A percentile compares a stretch with the other conserved stretches of the same genome.
Conservation (phyloP, 257 asterid genomes). For the Jasminum sambac region DNA sequence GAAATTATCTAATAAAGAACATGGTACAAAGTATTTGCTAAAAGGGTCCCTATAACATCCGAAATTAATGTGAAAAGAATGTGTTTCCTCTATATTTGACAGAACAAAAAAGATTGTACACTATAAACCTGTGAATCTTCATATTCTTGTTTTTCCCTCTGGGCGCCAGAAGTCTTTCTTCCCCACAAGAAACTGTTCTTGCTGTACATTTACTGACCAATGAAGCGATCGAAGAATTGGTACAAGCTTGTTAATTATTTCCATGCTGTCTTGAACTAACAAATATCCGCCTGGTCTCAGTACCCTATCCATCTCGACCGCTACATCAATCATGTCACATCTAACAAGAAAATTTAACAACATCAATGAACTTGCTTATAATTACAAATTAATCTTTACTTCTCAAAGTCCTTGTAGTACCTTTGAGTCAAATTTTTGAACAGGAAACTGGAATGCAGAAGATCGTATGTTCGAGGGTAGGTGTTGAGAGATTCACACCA, state of each 20-base stretch:
- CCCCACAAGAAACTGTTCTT: constrained; percentile 76
- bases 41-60: constrained; percentile 11
- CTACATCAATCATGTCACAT: constrained; percentile 71
- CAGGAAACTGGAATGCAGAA: constrained; percentile 85
- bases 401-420: constrained; percentile 30
- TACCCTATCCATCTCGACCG: constrained; percentile 82
- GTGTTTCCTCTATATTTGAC: neutral
- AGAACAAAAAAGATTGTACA: constrained; percentile 20
- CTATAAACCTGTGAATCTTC: constrained; percentile 8
- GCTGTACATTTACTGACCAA: constrained; percentile 69
- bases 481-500: constrained; percentile 96
- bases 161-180: constrained; percentile 91
- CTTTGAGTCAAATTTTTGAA: constrained; percentile 66
- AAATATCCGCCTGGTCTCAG: constrained; percentile 87
- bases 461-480: constrained; percentile 90
- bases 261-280: constrained; percentile 70
- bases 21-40: constrained; percentile 3
- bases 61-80: constrained; percentile 18
- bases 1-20: neutral
- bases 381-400: neutral
- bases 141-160: constrained; percentile 27
- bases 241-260: constrained; percentile 47
- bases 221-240: constrained; percentile 70
- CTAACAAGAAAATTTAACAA: constrained; percentile 36
- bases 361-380: neutral